Percentiles rank a stretch among this genome's conserved stretches.
phyloP scores from a whole-genome alignment of 768 basidiomycete genomes.

The Podaxis mareebaensis region DNA sequence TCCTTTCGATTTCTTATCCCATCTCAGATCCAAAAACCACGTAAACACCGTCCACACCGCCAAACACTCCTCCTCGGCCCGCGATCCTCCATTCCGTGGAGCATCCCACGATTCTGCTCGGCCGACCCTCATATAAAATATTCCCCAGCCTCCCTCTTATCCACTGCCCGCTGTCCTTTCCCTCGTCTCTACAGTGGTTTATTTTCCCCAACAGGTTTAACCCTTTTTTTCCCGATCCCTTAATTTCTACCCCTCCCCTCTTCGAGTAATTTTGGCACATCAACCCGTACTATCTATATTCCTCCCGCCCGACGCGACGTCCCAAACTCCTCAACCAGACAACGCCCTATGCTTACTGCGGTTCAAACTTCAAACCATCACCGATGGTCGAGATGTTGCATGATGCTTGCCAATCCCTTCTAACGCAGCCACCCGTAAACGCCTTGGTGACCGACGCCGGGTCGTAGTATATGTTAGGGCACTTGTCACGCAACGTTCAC shows the following conservation, averaged over 20 bases:
- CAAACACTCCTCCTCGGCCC: conserved; percentile 16
- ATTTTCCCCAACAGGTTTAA: neutral
- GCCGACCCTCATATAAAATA: neutral
- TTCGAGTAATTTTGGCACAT: neutral
- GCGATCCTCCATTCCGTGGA: conserved; percentile 1
- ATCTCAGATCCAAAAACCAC: conserved; percentile 16
- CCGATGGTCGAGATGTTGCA: neutral
- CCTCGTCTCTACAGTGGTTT: neutral
- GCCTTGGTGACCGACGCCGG: neutral
- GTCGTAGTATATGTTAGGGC: too few species aligned
- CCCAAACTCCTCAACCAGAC: neutral
- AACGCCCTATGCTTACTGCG: neutral
- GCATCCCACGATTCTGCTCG: neutral
- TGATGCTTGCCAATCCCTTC: neutral
- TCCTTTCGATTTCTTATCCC: conserved; percentile 13
- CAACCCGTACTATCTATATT: conserved; percentile 7
- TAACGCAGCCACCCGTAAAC: neutral
- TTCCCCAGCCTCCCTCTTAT: neutral
- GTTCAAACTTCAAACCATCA: neutral
- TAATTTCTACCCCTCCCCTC: neutral
- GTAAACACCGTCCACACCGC: conserved; percentile 17
- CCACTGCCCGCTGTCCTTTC: neutral
- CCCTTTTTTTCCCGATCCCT: neutral
- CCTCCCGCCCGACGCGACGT: neutral
- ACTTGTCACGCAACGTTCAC: too few species aligned